Evolutionary conservation across 345 rosid species (phyloP), one percentile per base, ranked within the genome.

Genomic region (Balakata baccata): DNA sequence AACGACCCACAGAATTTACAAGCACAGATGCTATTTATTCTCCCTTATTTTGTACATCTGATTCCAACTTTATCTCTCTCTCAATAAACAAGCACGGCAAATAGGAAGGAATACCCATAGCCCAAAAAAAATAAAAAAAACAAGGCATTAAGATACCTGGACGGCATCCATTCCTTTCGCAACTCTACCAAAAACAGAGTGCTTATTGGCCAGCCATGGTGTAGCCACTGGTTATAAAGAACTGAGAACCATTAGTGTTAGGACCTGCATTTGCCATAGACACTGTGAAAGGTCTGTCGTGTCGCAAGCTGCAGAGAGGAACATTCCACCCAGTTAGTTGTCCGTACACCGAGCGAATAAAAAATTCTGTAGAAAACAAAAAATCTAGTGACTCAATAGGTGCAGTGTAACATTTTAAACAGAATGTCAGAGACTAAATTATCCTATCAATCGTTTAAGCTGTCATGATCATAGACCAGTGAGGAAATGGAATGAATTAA

Each of bases 201-300:
- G 97, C 86, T 91, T 93, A 81, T 91, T 93, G 84, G 93, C 98
- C 82, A 91, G 85, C 99, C 99, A 96, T 16, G 97, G 95, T 22
- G 99, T 96, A 43, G 99, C 98, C 73, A 91, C 98, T 3, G 72
- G 99, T 93, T 79, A 95, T 87, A 68, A 95, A 95, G 84, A 95
- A 89, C 79, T 93, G 98, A 0, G 98, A 90, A 64, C 99, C 98
- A 68, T 92, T 95, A 45, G 98, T 86, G 82, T 91, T 95, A 68
- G 86, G 89, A 54, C 94, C 96, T 23, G 98, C 98, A 79, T 92
- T 95, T 70, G 97, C 98, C 98, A 92, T 92, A 2, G 98, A 95
- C 63, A 93, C 77, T 0, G 98, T 92, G 86, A 92, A 92, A 13
- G 99, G 98, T 79, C 98, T 87, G 80, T 93, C 99, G 75, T 89